phyloP scores from a whole-genome alignment of 2,329 filamentous ascomycete species.

The Neophaeococcomyces mojaviensis region DNA sequence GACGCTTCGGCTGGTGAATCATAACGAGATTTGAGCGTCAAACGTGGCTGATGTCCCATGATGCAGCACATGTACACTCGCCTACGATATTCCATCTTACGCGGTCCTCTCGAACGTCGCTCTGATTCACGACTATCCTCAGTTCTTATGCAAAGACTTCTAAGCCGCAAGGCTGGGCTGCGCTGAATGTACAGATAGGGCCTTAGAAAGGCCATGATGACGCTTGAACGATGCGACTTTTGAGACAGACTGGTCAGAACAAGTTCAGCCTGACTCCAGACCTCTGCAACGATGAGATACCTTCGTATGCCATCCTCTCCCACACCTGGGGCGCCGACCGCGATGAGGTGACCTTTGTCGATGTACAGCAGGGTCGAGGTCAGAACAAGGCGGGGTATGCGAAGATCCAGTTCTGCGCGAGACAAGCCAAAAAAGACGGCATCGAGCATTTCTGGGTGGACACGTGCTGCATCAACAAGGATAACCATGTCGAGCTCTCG shows the following conservation, averaged over 20 bases:
- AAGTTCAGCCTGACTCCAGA: slow-evolving; percentile 7
- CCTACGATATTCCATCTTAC: too few species aligned
- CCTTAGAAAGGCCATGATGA: background rate
- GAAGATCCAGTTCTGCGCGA: slow-evolving; percentile 12
- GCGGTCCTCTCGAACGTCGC: too few species aligned
- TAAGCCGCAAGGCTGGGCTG: too few species aligned
- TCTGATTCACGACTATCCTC: too few species aligned
- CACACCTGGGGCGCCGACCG: slow-evolving; percentile 13
- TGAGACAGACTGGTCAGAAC: slow-evolving; percentile 3
- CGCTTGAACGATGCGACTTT: background rate
- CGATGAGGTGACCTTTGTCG: slow-evolving; percentile 11
- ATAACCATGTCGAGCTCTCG: slow-evolving; percentile 22
- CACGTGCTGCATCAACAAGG: slow-evolving; percentile 34
- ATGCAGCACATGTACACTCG: too few species aligned
- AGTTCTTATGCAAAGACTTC: too few species aligned
- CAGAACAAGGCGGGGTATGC: slow-evolving; percentile 10
- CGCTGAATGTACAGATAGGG: too few species aligned
- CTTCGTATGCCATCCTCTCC: slow-evolving; percentile 17
- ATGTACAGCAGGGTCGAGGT: slow-evolving; percentile 7
- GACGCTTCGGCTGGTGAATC: too few species aligned
- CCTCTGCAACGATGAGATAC: slow-evolving; percentile 2
- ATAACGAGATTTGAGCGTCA: too few species aligned
- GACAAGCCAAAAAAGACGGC: slow-evolving; percentile 22
- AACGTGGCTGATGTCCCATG: too few species aligned
- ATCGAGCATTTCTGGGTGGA: slow-evolving; percentile 30